Conservation (phyloP, 1,284 basidiomycete genomes). For the Microbotryum silenes-acaulis region DNA sequence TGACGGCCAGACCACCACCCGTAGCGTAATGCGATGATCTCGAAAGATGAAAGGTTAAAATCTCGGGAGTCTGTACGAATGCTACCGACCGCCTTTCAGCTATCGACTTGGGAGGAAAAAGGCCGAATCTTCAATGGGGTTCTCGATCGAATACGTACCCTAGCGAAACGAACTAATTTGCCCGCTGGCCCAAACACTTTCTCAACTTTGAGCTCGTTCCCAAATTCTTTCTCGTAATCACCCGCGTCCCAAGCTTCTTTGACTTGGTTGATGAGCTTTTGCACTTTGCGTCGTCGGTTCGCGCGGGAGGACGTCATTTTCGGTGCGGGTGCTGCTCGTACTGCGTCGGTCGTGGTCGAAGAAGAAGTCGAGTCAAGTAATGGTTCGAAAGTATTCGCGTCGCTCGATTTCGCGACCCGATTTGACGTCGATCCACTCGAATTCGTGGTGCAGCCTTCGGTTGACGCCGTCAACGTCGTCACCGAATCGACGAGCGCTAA, state of each 20-base stretch:
- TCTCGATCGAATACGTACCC: slow-evolving; percentile 49
- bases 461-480: background rate
- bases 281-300: slow-evolving; percentile 60
- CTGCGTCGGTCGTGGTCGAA: slow-evolving; percentile 44
- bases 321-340: background rate
- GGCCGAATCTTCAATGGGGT: no score
- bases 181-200: slow-evolving; percentile 63
- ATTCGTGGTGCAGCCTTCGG: background rate
- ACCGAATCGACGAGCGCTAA: slow-evolving; percentile 36
- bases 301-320: slow-evolving; percentile 52
- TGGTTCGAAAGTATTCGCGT: slow-evolving; percentile 5
- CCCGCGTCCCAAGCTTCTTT: slow-evolving; percentile 60
- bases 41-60: slow-evolving; percentile 77
- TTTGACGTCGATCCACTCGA: background rate
- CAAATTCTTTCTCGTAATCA: slow-evolving; percentile 68
- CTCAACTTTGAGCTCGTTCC: slow-evolving; percentile 52
- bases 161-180: slow-evolving; percentile 77
- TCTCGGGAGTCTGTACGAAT: slow-evolving; percentile 59
- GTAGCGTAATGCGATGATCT: slow-evolving; percentile 64
- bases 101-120: background rate
- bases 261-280: slow-evolving; percentile 55
- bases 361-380: background rate
- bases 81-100: slow-evolving; percentile 13
- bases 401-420: background rate
- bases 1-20: slow-evolving; percentile 53